Base-by-base conservation (phyloP, 371 early-diverging fungal species). In the Agmasoma carcini region DNA sequence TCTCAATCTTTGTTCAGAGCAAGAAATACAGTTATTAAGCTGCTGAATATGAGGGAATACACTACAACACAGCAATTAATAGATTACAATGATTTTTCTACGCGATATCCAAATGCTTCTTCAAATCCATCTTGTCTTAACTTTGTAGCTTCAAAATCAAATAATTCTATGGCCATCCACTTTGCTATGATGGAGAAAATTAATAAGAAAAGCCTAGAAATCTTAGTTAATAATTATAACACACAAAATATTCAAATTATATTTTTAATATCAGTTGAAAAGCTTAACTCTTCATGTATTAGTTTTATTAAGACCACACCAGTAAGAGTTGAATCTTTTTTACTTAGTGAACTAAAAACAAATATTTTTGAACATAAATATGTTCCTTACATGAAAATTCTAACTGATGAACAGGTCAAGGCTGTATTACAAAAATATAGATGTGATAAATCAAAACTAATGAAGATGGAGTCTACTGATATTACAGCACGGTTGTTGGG, bases 401-500 rank as follows among this genome's bases (percentile, higher is more conserved):
- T 98, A 37, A 78, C 79, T 9, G 72, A 79, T 9, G 91, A 86
- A 63, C 94, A 92, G 71, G 91, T 88, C 78, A 78, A 82, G 65
- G 81, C 81, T 7, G 78, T 98, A 54, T 74, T 98, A 60, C 78
- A 83, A 63, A 72, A 87, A 63, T 83, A 85, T 71, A 87, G 88
- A 56, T 72, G 94, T 64, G 86, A 85, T 71, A 91, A 90, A 56
- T 81, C 85, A 4, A 90, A 95, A 77, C 77, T 97, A 50, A 94
- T 94, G 9, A 81, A 90, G 37, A 94, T 97, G 55, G 82, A 83
- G 57, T 78, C 76, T 19, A 79, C 78, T 15, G 98, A 97, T 66
- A 90, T 91, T 0, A 83, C 95, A 25, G 90, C 92, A 57, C 79
- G 89, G 71, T 95, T 90, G 79, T 92, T 87, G 65, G 96, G 95